These are phyloP conservation scores for Trichophyton verrucosum DNA, from an alignment of 2,329 filamentous ascomycete genomes.

Conservation along the genomic window DNA sequence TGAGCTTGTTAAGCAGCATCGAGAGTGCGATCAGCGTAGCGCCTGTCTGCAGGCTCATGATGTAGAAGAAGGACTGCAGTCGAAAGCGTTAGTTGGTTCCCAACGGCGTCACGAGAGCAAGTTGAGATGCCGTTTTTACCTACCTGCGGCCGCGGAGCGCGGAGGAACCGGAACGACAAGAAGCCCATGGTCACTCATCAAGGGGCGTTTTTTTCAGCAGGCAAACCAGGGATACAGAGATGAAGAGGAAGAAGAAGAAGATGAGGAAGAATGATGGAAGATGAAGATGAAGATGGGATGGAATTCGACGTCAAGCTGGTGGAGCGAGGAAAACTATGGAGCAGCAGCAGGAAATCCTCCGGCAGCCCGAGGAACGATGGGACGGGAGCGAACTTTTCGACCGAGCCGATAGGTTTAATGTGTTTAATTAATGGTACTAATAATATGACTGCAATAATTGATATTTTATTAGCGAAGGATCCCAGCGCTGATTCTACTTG, in stretches of 20 bases:
- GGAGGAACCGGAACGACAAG: slow-evolving; percentile 29
- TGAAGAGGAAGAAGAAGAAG: background rate
- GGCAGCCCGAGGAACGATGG: background rate
- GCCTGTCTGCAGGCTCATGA: slow-evolving; percentile 76
- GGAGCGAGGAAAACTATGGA: background rate
- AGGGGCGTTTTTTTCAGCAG: background rate
- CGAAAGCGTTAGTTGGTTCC: slow-evolving; percentile 10
- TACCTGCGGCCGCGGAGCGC: slow-evolving; percentile 40
- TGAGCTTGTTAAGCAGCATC: slow-evolving; percentile 82
- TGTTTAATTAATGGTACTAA: too few species aligned
- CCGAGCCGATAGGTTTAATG: background rate
- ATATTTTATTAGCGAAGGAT: background rate
- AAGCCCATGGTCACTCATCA: slow-evolving; percentile 24
- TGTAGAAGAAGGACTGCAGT: slow-evolving; percentile 63
- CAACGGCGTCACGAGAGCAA: slow-evolving; percentile 3
- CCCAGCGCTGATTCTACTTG: background rate
- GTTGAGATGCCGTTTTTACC: slow-evolving; percentile 8
- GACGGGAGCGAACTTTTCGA: background rate
- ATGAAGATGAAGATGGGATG: background rate
- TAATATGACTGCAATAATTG: background rate
- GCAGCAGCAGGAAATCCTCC: background rate
- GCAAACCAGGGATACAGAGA: background rate
- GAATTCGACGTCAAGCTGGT: background rate
- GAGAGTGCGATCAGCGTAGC: slow-evolving; percentile 73
- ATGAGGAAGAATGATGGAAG: background rate